A percentile compares a stretch with the other conserved stretches of the same genome.
phyloP scores from a whole-genome alignment of 495 filamentous ascomycete genomes.

The Tuber brumale region DNA sequence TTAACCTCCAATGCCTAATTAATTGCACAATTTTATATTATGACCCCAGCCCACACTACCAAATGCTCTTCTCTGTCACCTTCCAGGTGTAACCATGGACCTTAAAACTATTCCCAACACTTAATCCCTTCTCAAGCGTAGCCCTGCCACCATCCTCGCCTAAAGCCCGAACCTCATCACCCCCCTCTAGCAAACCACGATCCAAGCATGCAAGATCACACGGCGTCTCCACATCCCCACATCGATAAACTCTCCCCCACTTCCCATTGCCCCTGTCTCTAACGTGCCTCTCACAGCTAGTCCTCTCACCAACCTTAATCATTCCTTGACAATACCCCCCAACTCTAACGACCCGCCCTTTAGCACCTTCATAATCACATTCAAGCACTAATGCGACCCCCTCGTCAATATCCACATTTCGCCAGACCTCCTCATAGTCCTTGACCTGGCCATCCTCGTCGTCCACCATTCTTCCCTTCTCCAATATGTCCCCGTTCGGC shows the following conservation, averaged over 20 bases:
- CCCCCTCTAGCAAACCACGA: not conserved
- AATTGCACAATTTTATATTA: not conserved
- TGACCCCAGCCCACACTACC: slow-evolving; percentile 12
- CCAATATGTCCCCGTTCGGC: slow-evolving; percentile 33
- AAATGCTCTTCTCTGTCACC: slow-evolving; percentile 21
- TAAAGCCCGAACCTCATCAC: not conserved
- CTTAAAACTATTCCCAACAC: slow-evolving; percentile 16
- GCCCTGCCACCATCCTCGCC: not conserved
- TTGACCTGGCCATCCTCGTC: slow-evolving; percentile 34
- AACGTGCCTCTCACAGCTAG: slow-evolving; percentile 46
- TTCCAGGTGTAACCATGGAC: slow-evolving; percentile 29
- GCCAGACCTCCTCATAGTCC: slow-evolving; percentile 38
- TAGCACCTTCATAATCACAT: slow-evolving; percentile 19
- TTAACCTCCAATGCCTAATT: not conserved
- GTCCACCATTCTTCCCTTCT: slow-evolving; percentile 37
- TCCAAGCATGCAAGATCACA: slow-evolving; percentile 29
- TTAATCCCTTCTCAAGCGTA: slow-evolving; percentile 15
- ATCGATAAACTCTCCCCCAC: slow-evolving; percentile 25
- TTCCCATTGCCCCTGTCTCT: slow-evolving; percentile 45
- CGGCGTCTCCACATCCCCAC: slow-evolving; percentile 16
- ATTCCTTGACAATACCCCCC: slow-evolving; percentile 34
- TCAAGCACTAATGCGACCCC: slow-evolving; percentile 19
- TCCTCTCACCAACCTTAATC: slow-evolving; percentile 53
- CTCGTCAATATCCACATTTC: slow-evolving; percentile 17
- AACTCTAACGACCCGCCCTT: slow-evolving; percentile 26